phyloP scores from a whole-genome alignment of 2,329 filamentous ascomycete species.

The Aspergillus luchuensis region DNA sequence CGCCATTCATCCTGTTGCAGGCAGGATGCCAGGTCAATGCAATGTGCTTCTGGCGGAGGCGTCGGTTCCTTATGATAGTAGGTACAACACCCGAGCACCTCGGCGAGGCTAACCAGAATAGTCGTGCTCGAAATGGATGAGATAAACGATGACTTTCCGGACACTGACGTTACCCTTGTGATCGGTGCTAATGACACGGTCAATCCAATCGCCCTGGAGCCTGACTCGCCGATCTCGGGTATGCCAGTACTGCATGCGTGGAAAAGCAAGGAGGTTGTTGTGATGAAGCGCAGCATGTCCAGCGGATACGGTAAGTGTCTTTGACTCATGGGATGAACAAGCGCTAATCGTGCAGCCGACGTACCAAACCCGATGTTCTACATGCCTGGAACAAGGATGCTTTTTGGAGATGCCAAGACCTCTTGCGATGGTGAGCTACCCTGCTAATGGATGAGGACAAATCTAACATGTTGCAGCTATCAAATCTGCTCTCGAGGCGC shows the following conservation, averaged over 20 bases:
- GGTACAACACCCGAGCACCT: conserved; percentile 17
- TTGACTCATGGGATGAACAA: not conserved
- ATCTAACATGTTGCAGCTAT: conserved; percentile 38
- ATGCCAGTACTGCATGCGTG: conserved; percentile 92
- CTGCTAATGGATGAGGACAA: not conserved
- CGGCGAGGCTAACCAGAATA: conserved; percentile 24
- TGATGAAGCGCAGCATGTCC: conserved; percentile 91
- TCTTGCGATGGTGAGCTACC: conserved; percentile 70
- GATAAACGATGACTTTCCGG: conserved; percentile 87
- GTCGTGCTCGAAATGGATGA: conserved; percentile 93
- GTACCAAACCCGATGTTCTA: conserved; percentile 93
- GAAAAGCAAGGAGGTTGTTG: conserved; percentile 90
- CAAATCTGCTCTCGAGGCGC: conserved; percentile 42
- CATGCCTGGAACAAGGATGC: conserved; percentile 85
- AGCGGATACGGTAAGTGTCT: conserved; percentile 73
- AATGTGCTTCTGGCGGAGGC: conserved; percentile 89
- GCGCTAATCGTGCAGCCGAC: conserved; percentile 61
- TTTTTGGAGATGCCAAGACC: conserved; percentile 86
- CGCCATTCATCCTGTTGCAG: conserved; percentile 86
- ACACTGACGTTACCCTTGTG: conserved; percentile 83
- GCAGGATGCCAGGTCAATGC: conserved; percentile 90
- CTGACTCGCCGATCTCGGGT: conserved; percentile 79
- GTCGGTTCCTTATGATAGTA: conserved; percentile 79
- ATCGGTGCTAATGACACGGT: conserved; percentile 94
- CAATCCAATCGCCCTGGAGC: conserved; percentile 84